Conservation (phyloP, 2,329 filamentous ascomycete genomes). For the Juglanconis juglandina region DNA sequence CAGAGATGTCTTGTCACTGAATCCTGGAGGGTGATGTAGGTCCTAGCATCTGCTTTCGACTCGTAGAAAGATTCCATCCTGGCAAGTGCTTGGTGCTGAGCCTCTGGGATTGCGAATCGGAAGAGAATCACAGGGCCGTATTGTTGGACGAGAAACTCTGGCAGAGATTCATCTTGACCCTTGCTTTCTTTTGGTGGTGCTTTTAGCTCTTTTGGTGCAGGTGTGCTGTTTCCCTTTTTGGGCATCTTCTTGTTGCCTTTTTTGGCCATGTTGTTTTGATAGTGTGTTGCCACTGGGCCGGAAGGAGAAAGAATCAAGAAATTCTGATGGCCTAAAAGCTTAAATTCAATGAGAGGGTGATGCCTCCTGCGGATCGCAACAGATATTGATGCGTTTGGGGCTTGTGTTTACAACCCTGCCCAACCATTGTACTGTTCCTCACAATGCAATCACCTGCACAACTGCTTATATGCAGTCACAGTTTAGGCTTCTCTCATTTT, state of each 20-base stretch:
- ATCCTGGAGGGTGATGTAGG: neutral
- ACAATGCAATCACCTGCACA: too few relatives aligned
- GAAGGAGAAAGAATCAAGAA: too few relatives aligned
- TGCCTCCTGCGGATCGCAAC: too few relatives aligned
- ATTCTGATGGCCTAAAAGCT: too few relatives aligned
- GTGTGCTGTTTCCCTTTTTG: neutral
- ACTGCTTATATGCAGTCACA: too few relatives aligned
- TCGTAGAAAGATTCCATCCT: neutral
- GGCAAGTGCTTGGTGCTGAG: slow-evolving; percentile 4
- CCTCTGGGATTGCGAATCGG: neutral
- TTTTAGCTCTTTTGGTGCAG: neutral
- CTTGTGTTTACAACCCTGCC: too few relatives aligned
- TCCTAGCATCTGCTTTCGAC: neutral
- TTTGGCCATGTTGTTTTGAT: neutral
- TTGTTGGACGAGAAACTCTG: slow-evolving; percentile 25
- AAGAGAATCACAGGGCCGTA: slow-evolving; percentile 21
- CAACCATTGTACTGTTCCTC: too few relatives aligned
- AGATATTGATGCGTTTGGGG: too few relatives aligned
- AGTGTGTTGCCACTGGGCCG: too few relatives aligned
- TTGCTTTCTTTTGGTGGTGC: neutral
- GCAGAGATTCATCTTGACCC: neutral
- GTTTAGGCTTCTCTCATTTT: too few relatives aligned
- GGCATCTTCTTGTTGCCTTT: neutral
- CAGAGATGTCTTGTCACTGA: neutral
- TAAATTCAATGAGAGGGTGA: too few relatives aligned